phyloP scores from a whole-genome alignment of 2,329 filamentous ascomycete genomes.

The Coniochaeta prunicola region DNA sequence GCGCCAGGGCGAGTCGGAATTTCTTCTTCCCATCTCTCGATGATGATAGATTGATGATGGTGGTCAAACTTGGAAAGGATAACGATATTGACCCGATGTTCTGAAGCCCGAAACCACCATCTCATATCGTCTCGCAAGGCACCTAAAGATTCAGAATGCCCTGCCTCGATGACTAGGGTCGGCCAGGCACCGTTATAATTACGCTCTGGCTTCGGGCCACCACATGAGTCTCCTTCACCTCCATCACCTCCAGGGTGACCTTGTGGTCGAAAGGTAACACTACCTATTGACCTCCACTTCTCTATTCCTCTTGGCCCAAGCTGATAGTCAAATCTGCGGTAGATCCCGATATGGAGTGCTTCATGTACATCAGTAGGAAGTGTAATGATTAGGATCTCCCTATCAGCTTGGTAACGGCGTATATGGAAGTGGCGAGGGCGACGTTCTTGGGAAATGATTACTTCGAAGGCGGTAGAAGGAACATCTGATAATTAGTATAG shows the following conservation, averaged over 20 bases:
- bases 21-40: neutral
- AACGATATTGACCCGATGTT: neutral
- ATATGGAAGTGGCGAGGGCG: neutral
- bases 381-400: neutral
- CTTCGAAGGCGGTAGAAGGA: neutral
- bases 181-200: neutral
- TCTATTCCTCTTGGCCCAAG: neutral
- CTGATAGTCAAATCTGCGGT: neutral
- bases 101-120: neutral
- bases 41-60: neutral
- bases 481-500: conserved; percentile 3
- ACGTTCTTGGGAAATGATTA: neutral
- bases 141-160: neutral
- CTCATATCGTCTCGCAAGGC: neutral
- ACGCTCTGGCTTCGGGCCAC: conserved; percentile 3
- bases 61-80: neutral
- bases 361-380: conserved; percentile 1
- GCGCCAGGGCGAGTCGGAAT: neutral
- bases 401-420: conserved; percentile 2
- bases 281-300: neutral
- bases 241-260: conserved; percentile 4
- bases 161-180: neutral
- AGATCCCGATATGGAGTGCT: neutral
- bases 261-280: conserved; percentile 1
- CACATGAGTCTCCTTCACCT: conserved; percentile 2